Conservation (phyloP, 2,329 filamentous ascomycete genomes). For the Aspergillus unguis region DNA sequence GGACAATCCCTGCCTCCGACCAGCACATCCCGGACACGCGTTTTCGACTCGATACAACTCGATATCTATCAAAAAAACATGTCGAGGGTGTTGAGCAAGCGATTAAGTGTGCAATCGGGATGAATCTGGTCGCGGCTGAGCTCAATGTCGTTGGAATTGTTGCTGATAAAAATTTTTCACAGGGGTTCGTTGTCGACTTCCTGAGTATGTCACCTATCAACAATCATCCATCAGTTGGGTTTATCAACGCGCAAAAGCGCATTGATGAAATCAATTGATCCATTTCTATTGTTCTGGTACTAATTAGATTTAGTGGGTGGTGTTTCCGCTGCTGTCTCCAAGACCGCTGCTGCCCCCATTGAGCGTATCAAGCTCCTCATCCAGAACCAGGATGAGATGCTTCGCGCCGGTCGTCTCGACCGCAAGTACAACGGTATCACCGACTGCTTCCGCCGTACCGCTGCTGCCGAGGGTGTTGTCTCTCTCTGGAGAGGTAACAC, state of each 20-base stretch:
- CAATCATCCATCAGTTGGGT: conserved; percentile 1
- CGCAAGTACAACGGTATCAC: conserved; percentile 90
- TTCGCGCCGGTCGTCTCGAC: conserved; percentile 97
- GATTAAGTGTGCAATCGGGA: not conserved
- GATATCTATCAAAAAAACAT: not conserved
- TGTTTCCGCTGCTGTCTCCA: conserved; percentile 99
- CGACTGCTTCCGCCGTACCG: conserved; percentile 95
- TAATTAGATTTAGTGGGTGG: conserved; percentile 77
- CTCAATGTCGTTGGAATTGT: conserved; percentile 1
- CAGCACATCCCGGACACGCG: conserved; percentile 11
- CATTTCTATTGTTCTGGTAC: conserved; percentile 24
- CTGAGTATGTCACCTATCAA: conserved; percentile 71
- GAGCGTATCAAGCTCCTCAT: conserved; percentile 99
- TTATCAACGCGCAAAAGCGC: not conserved
- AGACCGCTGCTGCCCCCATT: conserved; percentile 99
- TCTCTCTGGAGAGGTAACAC: conserved; percentile 99
- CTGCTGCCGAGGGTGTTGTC: conserved; percentile 85
- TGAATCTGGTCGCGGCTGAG: conserved; percentile 6
- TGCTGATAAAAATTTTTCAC: conserved; percentile 32
- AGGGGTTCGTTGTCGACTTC: conserved; percentile 98
- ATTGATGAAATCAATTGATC: not conserved
- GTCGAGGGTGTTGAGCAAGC: not conserved
- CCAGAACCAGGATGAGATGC: conserved; percentile 99
- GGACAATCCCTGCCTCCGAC: conserved; percentile 14
- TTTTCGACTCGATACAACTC: conserved; percentile 4